A percentile compares a stretch with the other conserved stretches of the same genome.
phyloP scores from a whole-genome alignment of 2,329 filamentous ascomycete genomes.

The Sporothrix globosa region DNA sequence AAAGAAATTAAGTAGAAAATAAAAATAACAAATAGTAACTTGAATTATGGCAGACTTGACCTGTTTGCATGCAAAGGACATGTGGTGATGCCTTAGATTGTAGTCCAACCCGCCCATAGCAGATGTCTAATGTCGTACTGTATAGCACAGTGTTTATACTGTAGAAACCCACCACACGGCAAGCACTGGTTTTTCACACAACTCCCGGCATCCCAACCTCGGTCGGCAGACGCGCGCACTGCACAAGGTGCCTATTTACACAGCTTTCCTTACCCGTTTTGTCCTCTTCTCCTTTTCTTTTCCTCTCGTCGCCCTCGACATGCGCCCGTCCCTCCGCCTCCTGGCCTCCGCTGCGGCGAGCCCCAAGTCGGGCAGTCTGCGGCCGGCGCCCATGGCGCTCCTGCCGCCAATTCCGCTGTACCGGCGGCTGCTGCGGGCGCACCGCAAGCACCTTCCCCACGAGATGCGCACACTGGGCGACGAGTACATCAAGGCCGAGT shows the following conservation, averaged over 20 bases:
- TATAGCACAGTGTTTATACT: neutral
- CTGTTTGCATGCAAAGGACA: neutral
- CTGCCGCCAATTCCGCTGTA: constrained; percentile 89
- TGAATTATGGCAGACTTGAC: neutral
- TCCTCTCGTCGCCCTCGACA: neutral
- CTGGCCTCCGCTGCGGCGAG: constrained; percentile 31
- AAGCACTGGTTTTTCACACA: constrained; percentile 4
- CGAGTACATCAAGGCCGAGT: constrained; percentile 91
- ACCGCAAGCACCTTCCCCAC: constrained; percentile 73
- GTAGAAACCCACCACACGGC: neutral
- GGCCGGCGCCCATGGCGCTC: constrained; percentile 62
- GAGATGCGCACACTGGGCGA: constrained; percentile 85
- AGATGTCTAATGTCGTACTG: neutral
- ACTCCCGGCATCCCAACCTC: neutral
- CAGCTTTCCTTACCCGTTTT: neutral
- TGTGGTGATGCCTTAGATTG: neutral
- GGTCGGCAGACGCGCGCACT: neutral
- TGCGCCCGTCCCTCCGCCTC: constrained; percentile 19
- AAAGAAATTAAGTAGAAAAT: neutral
- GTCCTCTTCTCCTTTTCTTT: neutral
- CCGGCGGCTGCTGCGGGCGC: constrained; percentile 80
- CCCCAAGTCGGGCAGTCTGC: constrained; percentile 40
- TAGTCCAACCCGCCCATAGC: neutral
- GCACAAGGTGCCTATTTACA: neutral
- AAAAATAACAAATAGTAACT: neutral